Evolutionary conservation across 768 basidiomycete species (phyloP).

Genomic region (Trametes sanguinea): DNA sequence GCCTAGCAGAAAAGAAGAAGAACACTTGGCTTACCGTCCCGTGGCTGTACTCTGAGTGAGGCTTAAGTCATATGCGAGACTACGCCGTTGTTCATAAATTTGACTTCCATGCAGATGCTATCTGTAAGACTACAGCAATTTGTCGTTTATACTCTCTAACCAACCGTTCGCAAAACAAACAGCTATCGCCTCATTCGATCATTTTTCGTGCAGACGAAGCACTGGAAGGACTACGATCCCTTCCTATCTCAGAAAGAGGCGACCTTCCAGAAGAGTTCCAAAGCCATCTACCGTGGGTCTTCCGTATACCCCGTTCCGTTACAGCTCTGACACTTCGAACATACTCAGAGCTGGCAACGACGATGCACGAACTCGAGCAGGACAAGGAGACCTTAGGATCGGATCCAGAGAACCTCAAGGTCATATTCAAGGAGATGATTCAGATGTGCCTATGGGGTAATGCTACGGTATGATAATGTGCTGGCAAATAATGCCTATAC

Average conservation of each 20-base stretch:
- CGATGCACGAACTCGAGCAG: slow-evolving; percentile 64
- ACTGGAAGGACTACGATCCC: slow-evolving; percentile 82
- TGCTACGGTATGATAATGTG: slow-evolving; percentile 63
- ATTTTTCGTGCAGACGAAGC: slow-evolving; percentile 62
- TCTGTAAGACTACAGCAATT: slow-evolving; percentile 6
- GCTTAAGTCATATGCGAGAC: background rate
- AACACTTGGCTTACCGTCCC: slow-evolving; percentile 90
- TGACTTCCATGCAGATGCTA: slow-evolving; percentile 12
- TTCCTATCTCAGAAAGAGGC: slow-evolving; percentile 79
- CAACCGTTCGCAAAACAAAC: background rate
- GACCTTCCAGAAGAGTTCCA: slow-evolving; percentile 77
- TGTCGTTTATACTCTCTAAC: background rate
- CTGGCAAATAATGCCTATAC: background rate
- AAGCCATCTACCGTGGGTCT: slow-evolving; percentile 72
- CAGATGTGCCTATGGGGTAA: slow-evolving; percentile 97
- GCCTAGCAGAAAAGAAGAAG: slow-evolving; percentile 46
- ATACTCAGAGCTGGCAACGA: slow-evolving; percentile 65
- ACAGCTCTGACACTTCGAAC: too few species aligned
- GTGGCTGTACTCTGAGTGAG: slow-evolving; percentile 96
- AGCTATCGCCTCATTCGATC: slow-evolving; percentile 86
- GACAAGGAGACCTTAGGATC: slow-evolving; percentile 47
- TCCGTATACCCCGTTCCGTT: background rate
- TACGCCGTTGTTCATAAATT: background rate
- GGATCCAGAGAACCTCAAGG: slow-evolving; percentile 55
- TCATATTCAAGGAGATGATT: slow-evolving; percentile 81